Conservation (phyloP, 192 early-diverging fungal species). For the Glomus cerebriforme region DNA sequence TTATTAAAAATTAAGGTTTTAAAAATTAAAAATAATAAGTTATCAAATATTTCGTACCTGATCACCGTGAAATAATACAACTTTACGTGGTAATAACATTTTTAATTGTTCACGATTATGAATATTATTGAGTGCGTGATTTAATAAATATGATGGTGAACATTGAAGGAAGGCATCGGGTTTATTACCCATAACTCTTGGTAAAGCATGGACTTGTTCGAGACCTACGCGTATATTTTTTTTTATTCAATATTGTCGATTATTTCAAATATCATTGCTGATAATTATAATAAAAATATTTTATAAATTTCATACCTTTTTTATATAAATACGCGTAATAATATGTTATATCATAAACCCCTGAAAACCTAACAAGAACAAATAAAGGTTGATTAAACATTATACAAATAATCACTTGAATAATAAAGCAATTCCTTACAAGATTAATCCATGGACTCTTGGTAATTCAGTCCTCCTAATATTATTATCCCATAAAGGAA, state of each 20-base stretch:
- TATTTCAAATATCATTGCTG: background rate
- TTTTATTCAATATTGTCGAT: background rate
- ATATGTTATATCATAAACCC: constrained; percentile 47
- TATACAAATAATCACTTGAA: background rate
- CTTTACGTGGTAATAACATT: constrained; percentile 21
- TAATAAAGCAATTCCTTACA: constrained; percentile 35
- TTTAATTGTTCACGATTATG: constrained; percentile 4
- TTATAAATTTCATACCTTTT: constrained; percentile 29
- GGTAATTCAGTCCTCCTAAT: constrained; percentile 35
- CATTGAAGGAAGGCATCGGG: constrained; percentile 30
- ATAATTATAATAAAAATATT: too few species aligned
- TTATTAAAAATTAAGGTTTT: too few species aligned
- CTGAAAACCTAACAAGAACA: constrained; percentile 39
- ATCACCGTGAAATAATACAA: constrained; percentile 23
- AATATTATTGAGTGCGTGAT: background rate
- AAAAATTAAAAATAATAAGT: background rate
- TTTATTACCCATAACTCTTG: constrained; percentile 33
- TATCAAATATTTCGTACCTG: constrained; percentile 1
- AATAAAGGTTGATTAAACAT: background rate
- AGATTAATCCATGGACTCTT: constrained; percentile 41
- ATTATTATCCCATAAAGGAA: constrained; percentile 30
- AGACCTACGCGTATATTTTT: constrained; percentile 13
- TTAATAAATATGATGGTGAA: constrained; percentile 28
- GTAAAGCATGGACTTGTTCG: constrained; percentile 33
- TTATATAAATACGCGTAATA: constrained; percentile 50